phyloP scores from a whole-genome alignment of 192 early-diverging fungal genomes.

The Linnemannia elongata region DNA sequence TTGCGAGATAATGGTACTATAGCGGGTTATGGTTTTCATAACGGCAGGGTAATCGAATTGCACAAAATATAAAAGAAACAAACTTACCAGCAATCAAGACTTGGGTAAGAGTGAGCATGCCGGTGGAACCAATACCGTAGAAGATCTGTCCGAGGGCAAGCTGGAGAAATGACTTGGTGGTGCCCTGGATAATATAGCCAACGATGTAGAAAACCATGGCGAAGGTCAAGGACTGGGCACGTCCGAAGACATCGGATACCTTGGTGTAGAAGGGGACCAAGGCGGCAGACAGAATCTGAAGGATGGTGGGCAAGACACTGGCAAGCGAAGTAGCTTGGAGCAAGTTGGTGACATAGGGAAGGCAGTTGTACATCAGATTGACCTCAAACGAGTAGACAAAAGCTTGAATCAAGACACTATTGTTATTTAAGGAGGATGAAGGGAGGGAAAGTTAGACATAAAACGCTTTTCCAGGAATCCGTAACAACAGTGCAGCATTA shows the following conservation, averaged over 20 bases:
- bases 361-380: slow-evolving; percentile 45
- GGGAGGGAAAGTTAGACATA: not conserved
- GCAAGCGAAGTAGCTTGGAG: slow-evolving; percentile 17
- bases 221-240: slow-evolving; percentile 47
- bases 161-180: slow-evolving; percentile 23
- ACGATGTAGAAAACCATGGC: slow-evolving; percentile 49
- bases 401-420: slow-evolving; percentile 37
- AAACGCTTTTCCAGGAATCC: not conserved
- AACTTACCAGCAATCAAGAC: slow-evolving; percentile 51
- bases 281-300: slow-evolving; percentile 50
- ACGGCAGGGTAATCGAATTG: not conserved
- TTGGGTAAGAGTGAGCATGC: slow-evolving; percentile 42
- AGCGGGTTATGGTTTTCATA: not conserved
- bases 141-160: slow-evolving; percentile 43
- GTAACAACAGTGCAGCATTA: not conserved
- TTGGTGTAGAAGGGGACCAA: slow-evolving; percentile 54
- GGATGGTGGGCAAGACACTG: slow-evolving; percentile 39
- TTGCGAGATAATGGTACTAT: not conserved
- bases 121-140: slow-evolving; percentile 43
- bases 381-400: slow-evolving; percentile 45
- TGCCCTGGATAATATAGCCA: slow-evolving; percentile 50
- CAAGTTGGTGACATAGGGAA: slow-evolving; percentile 9
- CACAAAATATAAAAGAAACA: slow-evolving; percentile 3
- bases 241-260: slow-evolving; percentile 46
- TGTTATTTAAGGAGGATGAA: not conserved